Evolutionary conservation across 352 stramenopile species (phyloP).

Genomic region (Bremia lactucae): DNA sequence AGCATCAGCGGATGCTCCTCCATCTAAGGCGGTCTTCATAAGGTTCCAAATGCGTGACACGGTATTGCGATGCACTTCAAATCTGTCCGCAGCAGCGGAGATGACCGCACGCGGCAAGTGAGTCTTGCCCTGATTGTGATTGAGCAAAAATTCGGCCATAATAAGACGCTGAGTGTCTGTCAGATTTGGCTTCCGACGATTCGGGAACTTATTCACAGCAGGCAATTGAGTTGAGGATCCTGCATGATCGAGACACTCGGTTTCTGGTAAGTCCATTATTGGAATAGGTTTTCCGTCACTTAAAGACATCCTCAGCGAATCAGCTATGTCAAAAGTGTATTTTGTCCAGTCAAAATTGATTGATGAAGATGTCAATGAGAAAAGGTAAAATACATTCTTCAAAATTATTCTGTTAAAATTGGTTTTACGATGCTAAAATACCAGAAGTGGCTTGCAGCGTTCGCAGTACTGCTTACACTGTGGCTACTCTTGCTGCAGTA

Average conservation of each 20-base stretch:
- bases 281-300: too few relatives aligned
- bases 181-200: constrained; percentile 24
- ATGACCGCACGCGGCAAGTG: constrained; percentile 26
- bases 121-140: constrained; percentile 19
- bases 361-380: neutral
- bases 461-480: constrained; percentile 33
- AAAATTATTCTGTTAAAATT: too few relatives aligned
- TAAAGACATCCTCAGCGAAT: too few relatives aligned
- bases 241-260: neutral
- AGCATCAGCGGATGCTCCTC: constrained; percentile 9
- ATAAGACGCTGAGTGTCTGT: constrained; percentile 25
- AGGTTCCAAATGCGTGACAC: constrained; percentile 32
- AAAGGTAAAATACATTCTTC: neutral
- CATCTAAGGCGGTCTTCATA: constrained; percentile 22
- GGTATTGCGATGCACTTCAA: constrained; percentile 33
- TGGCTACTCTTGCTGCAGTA: constrained; percentile 49
- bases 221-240: neutral
- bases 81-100: constrained; percentile 22
- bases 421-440: constrained; percentile 54
- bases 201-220: neutral
- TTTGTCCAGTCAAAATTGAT: constrained; percentile 2
- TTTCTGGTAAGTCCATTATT: too few relatives aligned
- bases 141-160: constrained; percentile 30
- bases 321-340: neutral
- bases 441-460: constrained; percentile 53